phyloP scores from a whole-genome alignment of 2,329 filamentous ascomycete species.

The Aureobasidium sp. region DNA sequence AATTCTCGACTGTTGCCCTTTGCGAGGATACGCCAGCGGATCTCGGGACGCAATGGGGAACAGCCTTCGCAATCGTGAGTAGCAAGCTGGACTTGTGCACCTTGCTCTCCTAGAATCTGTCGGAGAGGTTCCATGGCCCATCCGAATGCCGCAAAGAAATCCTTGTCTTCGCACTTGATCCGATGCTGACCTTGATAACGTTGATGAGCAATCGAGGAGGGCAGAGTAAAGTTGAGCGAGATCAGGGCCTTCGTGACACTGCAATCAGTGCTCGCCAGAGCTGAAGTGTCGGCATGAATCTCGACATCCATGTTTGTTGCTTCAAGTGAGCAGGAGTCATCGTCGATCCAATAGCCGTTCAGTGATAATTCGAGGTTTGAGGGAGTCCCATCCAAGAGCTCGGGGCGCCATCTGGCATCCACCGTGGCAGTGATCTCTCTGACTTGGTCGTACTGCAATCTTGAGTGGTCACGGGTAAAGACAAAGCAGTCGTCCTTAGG shows the following conservation, averaged over 20 bases:
- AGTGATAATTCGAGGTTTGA: not conserved
- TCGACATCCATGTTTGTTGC: not conserved
- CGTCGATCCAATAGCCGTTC: not conserved
- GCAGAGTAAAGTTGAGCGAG: not conserved
- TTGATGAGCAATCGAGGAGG: not conserved
- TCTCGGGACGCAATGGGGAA: conserved; percentile 28
- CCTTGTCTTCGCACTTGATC: conserved; percentile 15
- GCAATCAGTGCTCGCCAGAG: not conserved
- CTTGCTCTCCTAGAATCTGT: not conserved
- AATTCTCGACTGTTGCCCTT: conserved; percentile 14
- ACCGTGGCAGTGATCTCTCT: conserved; percentile 40
- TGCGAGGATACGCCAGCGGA: conserved; percentile 29
- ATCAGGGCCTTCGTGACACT: not conserved
- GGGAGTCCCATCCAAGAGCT: not conserved
- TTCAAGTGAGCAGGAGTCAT: not conserved
- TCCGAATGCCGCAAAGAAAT: conserved; percentile 23
- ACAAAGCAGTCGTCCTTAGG: conserved; percentile 45
- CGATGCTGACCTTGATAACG: not conserved
- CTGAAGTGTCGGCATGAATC: not conserved
- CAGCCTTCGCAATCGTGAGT: conserved; percentile 21
- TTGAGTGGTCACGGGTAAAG: conserved; percentile 42
- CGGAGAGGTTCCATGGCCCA: conserved; percentile 20
- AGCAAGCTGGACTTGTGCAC: not conserved
- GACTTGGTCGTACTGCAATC: conserved; percentile 37
- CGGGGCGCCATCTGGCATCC: conserved; percentile 37